Base-by-base conservation (phyloP, 192 early-diverging fungal genomes). In the Backusella circina region DNA sequence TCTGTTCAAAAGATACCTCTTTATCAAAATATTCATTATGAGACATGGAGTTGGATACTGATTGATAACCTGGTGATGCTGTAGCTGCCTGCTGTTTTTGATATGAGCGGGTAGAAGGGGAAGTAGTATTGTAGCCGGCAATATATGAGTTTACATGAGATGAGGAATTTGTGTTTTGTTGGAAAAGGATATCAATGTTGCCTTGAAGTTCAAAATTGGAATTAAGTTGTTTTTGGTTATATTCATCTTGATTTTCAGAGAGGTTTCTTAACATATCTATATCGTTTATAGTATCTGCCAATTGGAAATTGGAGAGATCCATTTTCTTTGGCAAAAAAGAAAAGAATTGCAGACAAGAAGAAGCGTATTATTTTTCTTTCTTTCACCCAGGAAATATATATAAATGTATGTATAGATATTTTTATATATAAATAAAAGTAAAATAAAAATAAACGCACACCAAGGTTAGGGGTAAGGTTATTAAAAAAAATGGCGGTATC, bases 1-100 rank as follows among this genome's bases (percentile, higher is more conserved):
- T 31, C 13, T 67, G 28, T 37, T 32, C 36, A 44, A 13, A 57
- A 23, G n/a, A 32, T 67, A 77, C 71, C 37, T 77, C 75, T 71
- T 77, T 70, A n/a, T 77, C 75, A 51, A 72, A 47, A 33, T 41
- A 72, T 32, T 77, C 75, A 38, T 47, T 69, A 33, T 72, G 70
- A 18, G 23, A 8, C n/a, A 65, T 41, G 35, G 67, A 21, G 28
- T 54, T 71, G 2, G 30, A 32, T 1, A 44, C n/a, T 33, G 32
- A 35, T 12, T 32, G 38, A n/a, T 47, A 50, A 9, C 47, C 30
- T 44, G 70, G 70, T 32, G 41, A 71, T 21, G 8, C 30, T 28
- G 41, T 31, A 35, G 30, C 9, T 16, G 30, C 8, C 10, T 28
- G 4, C 13, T 51, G 41, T 10, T 71, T 47, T 54, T 41, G 28